phyloP scores from a whole-genome alignment of 306 rosid species.

The Crataegus laevigata region DNA sequence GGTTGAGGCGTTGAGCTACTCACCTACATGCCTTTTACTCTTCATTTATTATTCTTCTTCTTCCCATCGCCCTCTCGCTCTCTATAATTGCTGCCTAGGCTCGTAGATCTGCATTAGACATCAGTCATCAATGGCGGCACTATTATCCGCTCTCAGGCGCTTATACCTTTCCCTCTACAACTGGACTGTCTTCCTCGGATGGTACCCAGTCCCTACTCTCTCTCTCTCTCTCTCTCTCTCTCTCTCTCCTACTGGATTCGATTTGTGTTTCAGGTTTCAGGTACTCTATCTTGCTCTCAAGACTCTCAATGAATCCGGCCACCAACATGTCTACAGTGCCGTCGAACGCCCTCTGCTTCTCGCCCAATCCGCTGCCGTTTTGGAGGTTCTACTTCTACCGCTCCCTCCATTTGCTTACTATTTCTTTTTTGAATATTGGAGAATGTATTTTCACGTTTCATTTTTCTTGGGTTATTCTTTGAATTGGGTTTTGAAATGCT shows the following conservation, averaged over 20 bases:
- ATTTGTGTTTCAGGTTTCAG: slow-evolving; percentile 41
- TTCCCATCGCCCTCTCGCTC: background rate
- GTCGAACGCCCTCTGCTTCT: slow-evolving; percentile 58
- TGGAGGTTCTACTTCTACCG: slow-evolving; percentile 40
- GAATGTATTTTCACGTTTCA: background rate
- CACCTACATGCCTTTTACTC: background rate
- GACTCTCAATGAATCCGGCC: slow-evolving; percentile 56
- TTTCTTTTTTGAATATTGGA: background rate
- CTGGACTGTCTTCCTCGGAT: slow-evolving; percentile 69
- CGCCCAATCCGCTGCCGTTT: slow-evolving; percentile 73
- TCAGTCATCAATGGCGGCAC: slow-evolving; percentile 47
- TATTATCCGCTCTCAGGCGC: slow-evolving; percentile 38
- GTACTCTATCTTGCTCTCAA: slow-evolving; percentile 52
- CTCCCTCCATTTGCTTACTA: background rate
- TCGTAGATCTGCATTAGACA: background rate
- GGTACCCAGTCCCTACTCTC: slow-evolving; percentile 32
- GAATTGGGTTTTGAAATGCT: background rate
- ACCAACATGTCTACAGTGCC: slow-evolving; percentile 59
- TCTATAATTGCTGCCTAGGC: background rate
- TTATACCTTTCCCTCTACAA: slow-evolving; percentile 66
- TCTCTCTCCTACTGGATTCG: background rate
- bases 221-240: background rate
- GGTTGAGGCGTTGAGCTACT: slow-evolving; percentile 30
- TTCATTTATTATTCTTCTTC: background rate
- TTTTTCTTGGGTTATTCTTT: background rate